Base-by-base conservation (phyloP, 352 stramenopile genomes). In the Phytophthora colocasiae region DNA sequence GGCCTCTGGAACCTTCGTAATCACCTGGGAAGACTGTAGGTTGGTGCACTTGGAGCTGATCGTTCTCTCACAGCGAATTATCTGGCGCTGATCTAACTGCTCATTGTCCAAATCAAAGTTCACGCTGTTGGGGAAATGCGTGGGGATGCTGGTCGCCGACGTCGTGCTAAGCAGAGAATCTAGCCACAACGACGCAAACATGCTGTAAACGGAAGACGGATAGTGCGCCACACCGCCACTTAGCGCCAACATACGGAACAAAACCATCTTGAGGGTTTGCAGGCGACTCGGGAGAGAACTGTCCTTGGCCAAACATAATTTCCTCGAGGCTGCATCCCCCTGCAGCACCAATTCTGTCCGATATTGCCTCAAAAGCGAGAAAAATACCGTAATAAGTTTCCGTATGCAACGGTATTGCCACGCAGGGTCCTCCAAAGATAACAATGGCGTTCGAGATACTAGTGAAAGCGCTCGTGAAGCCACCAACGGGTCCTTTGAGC, bases 11-110 rank as follows among this genome's bases (percentile, higher is more conserved):
- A 85, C 59, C 34, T 81, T 80, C 6, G 85, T 92, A 62, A 92
- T 90, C 10, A 91, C 81, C 44, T 92, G 78, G 1, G 83, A 92
- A 2, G 83, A 85, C 61, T 93, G 84, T 40, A 92, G 55, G 39
- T 92, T 93, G 2, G 86, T 92, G 63, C 83, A 92, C 47, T 92
- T 94, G 27, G 86, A 91, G 63, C 83, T 94, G 58, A 91, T 92
- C 0, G 86, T 94, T 3, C 86, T 80, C 41, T 94, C 86, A 7
- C 72, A 87, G 6, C 84, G 82, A 49, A 94, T 90, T 7, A 88
- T 62, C 12, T 83, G 70, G 17, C 75, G 73, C 2, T 77, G 73
- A 29, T 83, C 58, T 4, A 64, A 26, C 10, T 63, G 31, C n/a
- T 57, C 50, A 22, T 29, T 22, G 14, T 47, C 47, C 45, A 43